phyloP scores from a whole-genome alignment of 176 grass and related monocot species.

The Aegilops bicornis region DNA sequence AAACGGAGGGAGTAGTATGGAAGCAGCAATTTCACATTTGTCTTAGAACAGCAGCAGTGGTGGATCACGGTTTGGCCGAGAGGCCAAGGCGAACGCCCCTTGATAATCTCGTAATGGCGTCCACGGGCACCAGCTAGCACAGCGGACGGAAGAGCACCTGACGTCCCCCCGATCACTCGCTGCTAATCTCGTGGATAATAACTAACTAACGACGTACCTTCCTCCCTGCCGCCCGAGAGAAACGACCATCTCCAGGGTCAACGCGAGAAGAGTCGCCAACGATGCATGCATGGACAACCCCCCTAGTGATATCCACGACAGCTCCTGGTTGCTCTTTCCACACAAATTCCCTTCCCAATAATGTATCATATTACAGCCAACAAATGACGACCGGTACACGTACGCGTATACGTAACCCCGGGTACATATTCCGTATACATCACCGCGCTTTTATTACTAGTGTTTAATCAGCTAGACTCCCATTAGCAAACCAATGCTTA shows the following conservation, averaged over 20 bases:
- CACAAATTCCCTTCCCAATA: background rate
- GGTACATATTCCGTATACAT: background rate
- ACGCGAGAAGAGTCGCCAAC: background rate
- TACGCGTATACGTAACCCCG: background rate
- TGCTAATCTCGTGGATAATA: constrained; percentile 17
- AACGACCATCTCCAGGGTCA: constrained; percentile 5
- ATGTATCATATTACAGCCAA: no score
- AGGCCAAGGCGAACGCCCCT: constrained; percentile 28
- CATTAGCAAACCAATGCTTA: background rate
- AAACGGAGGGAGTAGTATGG: no score
- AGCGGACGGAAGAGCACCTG: background rate
- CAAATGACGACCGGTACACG: background rate
- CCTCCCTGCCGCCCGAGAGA: background rate
- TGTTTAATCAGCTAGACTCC: background rate
- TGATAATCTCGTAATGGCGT: background rate
- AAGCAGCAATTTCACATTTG: no score
- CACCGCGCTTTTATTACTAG: background rate
- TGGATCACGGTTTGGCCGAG: background rate
- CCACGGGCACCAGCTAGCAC: background rate
- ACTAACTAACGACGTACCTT: background rate
- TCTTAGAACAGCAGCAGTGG: background rate
- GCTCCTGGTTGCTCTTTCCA: background rate
- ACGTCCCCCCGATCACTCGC: constrained; percentile 4
- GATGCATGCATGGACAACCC: background rate
- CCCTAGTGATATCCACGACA: constrained; percentile 22